Evolutionary conservation across 371 early-diverging fungal genomes (phyloP).

Genomic region (Globomyces sp.): DNA sequence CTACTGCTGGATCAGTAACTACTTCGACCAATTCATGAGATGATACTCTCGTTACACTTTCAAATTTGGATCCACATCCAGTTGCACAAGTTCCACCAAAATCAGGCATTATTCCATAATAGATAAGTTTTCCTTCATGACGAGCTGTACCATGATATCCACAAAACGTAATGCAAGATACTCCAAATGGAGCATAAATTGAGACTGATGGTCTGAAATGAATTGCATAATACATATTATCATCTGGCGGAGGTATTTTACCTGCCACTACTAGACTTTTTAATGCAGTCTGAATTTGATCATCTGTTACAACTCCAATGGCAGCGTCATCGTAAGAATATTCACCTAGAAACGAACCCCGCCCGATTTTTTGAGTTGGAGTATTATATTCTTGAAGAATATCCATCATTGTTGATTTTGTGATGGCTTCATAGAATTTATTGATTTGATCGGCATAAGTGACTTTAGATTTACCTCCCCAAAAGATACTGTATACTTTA

Average conservation of each 20-base stretch:
- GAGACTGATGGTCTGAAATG: conserved; percentile 26
- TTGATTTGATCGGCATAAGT: conserved; percentile 7
- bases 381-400: conserved; percentile 16
- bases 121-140: conserved; percentile 17
- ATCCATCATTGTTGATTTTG: conserved; percentile 22
- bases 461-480: conserved; percentile 8
- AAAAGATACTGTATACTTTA: conserved; percentile 20
- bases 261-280: conserved; percentile 12
- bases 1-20: conserved; percentile 26
- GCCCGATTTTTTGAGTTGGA: conserved; percentile 16
- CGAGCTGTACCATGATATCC: conserved; percentile 26
- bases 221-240: conserved; percentile 35
- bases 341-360: conserved; percentile 14
- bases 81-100: conserved; percentile 27
- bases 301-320: conserved; percentile 11
- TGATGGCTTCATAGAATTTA: conserved; percentile 23
- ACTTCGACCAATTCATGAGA: conserved; percentile 32
- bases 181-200: conserved; percentile 1
- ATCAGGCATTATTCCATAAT: conserved; percentile 36
- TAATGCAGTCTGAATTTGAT: conserved; percentile 20
- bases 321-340: neutral
- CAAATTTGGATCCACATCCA: conserved; percentile 19
- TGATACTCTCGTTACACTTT: conserved; percentile 24
- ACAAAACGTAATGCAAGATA: conserved; percentile 22
- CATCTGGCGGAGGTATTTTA: conserved; percentile 21